Evolutionary conservation across 352 stramenopile species (phyloP), one percentile per base, ranked within the genome.

Genomic region (Thalassiosira mediterranea): DNA sequence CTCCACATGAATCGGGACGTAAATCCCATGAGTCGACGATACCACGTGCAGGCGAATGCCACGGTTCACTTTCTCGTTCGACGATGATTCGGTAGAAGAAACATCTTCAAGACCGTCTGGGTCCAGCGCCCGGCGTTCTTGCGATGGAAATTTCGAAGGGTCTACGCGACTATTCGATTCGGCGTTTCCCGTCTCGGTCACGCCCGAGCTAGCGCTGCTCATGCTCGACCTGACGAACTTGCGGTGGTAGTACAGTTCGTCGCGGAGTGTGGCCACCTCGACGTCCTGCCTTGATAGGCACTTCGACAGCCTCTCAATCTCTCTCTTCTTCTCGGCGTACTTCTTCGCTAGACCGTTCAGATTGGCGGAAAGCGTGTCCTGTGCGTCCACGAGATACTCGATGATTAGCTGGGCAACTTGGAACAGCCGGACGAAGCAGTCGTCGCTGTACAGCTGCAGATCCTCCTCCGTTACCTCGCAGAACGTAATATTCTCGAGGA

Each of bases 401-500:
- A 94, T 72, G 15, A 77, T 89, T 8, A 94, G 67, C 67, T 94
- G 89, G 40, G 81, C 67, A 17, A 93, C 54, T 28, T 76, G 72
- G 38, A 94, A 92, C 3, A 93, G 58, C 62, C 92, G 91, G 2
- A 94, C 61, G 31, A 94, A 85, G 57, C 61, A 81, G 34, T 88
- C 64, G 49, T 94, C 82, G 13, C 77, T 84, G 38, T 88, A 87
- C 3, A 87, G 67, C 10, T 66, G 47, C n/a, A 94, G 69, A 48
- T 94, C 88, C n/a, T 88, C 70, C 32, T 88, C 77, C 7, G 52
- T 67, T 25, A 94, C 61, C 25, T 90, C 73, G 13, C 53, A 67
- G 59, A 91, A 92, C 1, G 71, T 79, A 44, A 94, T 70, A 52
- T 94, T 90, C 54, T 91, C 87, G 8, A 94, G 51, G 49, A 89